phyloP scores from a whole-genome alignment of 352 stramenopile species.

The Globisporangium heterothallicum region DNA sequence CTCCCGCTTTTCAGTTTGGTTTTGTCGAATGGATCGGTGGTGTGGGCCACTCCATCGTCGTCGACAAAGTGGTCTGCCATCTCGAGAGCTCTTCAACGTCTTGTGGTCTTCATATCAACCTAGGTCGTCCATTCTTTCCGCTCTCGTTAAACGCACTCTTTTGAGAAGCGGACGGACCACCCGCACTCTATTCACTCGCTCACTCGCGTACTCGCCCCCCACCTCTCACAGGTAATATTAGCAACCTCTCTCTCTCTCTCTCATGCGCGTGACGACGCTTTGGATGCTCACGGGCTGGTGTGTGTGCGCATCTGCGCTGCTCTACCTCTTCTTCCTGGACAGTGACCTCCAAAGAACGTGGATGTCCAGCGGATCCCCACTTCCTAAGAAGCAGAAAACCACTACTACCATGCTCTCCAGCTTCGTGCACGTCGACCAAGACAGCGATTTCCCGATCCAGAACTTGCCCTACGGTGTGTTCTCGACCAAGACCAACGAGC shows the following conservation, averaged over 20 bases:
- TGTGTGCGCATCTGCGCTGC: not conserved
- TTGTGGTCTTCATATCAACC: not conserved
- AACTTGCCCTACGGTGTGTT: slow-evolving; percentile 96
- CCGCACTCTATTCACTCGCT: not conserved
- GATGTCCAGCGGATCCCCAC: not conserved
- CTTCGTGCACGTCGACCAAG: slow-evolving; percentile 50
- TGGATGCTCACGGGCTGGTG: not conserved
- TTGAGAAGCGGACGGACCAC: not conserved
- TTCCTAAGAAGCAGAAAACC: not conserved
- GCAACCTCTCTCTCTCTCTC: not conserved
- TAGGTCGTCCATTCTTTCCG: not conserved
- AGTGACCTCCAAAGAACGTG: not conserved
- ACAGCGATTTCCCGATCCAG: slow-evolving; percentile 90
- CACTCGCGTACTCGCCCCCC: no score
- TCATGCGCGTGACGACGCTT: not conserved
- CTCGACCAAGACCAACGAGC: slow-evolving; percentile 62
- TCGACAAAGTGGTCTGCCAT: not conserved
- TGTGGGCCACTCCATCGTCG: not conserved
- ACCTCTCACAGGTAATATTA: not conserved
- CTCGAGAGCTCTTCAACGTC: not conserved
- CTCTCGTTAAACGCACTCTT: no score
- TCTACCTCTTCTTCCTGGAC: not conserved
- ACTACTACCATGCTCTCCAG: slow-evolving; percentile 27
- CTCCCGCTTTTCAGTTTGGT: no score
- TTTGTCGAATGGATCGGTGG: not conserved